phyloP scores from a whole-genome alignment of 2,329 filamentous ascomycete genomes.

The Didymella sp. region DNA sequence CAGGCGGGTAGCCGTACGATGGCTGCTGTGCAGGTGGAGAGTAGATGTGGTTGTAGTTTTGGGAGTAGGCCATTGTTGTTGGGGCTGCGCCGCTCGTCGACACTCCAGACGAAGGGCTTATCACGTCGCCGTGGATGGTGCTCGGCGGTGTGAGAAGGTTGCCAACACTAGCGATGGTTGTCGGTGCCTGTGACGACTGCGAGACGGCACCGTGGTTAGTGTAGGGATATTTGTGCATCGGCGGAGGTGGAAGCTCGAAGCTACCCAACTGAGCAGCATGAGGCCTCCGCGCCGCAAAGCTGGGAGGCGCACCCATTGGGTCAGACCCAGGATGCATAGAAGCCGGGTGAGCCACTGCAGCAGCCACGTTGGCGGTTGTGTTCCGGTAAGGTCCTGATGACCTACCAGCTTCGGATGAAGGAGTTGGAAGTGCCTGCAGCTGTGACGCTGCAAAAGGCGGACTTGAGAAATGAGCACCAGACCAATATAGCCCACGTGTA shows the following conservation, averaged over 20 bases:
- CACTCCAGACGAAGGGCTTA: slow-evolving; percentile 68
- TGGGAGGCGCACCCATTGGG: slow-evolving; percentile 66
- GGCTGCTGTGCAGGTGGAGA: slow-evolving; percentile 63
- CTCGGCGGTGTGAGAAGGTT: slow-evolving; percentile 69
- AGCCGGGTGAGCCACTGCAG: slow-evolving; percentile 65
- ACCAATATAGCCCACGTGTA: slow-evolving; percentile 59
- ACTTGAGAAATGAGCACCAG: slow-evolving; percentile 49
- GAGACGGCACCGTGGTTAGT: slow-evolving; percentile 50
- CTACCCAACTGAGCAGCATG: slow-evolving; percentile 72
- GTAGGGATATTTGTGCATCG: slow-evolving; percentile 62
- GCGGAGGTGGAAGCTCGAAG: slow-evolving; percentile 70
- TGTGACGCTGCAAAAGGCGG: slow-evolving; percentile 49
- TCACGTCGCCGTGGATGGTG: slow-evolving; percentile 65
- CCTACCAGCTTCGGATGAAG: slow-evolving; percentile 52
- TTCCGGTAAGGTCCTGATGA: slow-evolving; percentile 51
- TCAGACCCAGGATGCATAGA: slow-evolving; percentile 69
- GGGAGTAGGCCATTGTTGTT: slow-evolving; percentile 64
- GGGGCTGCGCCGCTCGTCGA: slow-evolving; percentile 66
- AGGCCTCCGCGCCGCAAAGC: slow-evolving; percentile 74
- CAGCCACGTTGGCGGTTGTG: slow-evolving; percentile 67
- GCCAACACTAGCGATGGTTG: slow-evolving; percentile 61
- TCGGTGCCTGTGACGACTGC: slow-evolving; percentile 57
- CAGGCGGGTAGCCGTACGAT: slow-evolving; percentile 60
- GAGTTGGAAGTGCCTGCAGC: slow-evolving; percentile 50
- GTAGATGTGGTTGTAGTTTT: slow-evolving; percentile 67